A percentile compares a stretch with the other conserved stretches of the same genome.
phyloP scores from a whole-genome alignment of 345 rosid genomes.

The Pistacia atlantica region DNA sequence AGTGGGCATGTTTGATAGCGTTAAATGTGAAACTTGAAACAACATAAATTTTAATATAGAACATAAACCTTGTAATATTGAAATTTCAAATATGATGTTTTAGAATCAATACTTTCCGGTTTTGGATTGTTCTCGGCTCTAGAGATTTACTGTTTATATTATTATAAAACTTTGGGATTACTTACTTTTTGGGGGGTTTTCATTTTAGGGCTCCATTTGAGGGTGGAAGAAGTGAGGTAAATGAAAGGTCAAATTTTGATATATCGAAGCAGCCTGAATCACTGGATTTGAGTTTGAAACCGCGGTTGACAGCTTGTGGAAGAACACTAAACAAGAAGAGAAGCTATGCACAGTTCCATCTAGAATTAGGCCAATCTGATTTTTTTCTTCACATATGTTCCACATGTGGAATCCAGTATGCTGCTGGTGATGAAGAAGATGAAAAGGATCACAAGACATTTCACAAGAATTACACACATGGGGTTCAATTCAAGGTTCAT shows the following conservation, averaged over 20 bases:
- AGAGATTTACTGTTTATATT: not conserved
- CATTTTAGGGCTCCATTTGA: slow-evolving; percentile 5
- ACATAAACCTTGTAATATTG: not conserved
- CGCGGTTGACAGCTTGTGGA: slow-evolving; percentile 23
- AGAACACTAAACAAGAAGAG: slow-evolving; percentile 65
- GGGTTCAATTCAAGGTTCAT: slow-evolving; percentile 76
- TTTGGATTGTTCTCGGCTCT: not conserved
- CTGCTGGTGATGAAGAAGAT: slow-evolving; percentile 76
- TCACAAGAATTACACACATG: slow-evolving; percentile 65
- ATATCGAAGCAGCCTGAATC: slow-evolving; percentile 5
- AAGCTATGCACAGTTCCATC: slow-evolving; percentile 73
- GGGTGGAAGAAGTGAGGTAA: slow-evolving; percentile 18
- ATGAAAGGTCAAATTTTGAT: slow-evolving; percentile 20
- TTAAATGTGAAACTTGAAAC: not conserved
- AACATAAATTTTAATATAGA: not conserved
- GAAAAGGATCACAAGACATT: slow-evolving; percentile 69
- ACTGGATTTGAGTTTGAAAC: slow-evolving; percentile 21
- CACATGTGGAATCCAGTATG: slow-evolving; percentile 56
- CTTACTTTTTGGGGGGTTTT: not conserved
- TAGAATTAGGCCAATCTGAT: slow-evolving; percentile 89
- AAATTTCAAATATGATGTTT: not conserved
- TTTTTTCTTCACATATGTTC: slow-evolving; percentile 68
- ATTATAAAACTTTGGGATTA: not conserved
- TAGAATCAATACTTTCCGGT: too few relatives aligned
- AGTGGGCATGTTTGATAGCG: too few relatives aligned